Base-by-base conservation (phyloP, 257 asterid genomes). In the Handroanthus guayacan region DNA sequence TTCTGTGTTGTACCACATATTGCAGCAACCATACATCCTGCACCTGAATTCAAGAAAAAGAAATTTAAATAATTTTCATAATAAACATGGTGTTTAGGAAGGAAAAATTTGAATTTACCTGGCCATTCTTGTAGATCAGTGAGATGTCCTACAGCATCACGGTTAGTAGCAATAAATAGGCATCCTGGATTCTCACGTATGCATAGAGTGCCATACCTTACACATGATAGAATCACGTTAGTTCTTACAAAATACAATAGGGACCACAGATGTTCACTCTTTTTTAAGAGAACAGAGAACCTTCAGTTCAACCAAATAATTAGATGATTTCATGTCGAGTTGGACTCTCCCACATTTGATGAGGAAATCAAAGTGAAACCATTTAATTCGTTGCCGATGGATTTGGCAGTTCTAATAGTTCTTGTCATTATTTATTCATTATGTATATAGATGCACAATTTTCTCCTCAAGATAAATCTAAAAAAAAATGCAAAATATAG, bases 1-100 rank as follows among this genome's bases (percentile, higher is more conserved):
- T 78, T 90, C 87, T 90, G 83, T 56, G 97, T 89, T 65, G 99
- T 56, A 16, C 97, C 97, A 39, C 99, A 87, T 62, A 94, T 56
- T 80, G 97, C 99, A 77, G 89, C 96, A 80, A 94, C 97, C 97
- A 94, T 92, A 72, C 99, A 94, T 79, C 99, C 99, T 2, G 97
- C 99, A 45, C 98, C 98, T 91, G 89, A 71, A 81, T 47, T 65
- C 84, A 17, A 82, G 68, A 61, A 57, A 62, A 36, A 51, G 61
- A 6, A 58, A 25, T 25, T 25, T n/a, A 45, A 2, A 11, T 6
- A 1, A 5, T 60, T 62, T 43, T 17, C 45, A 8, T 36, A 7
- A 37, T 4, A 64, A 52, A 39, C 50, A 45, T 74, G 61, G 55
- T 47, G 38, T 66, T 4, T 16, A 20, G 17, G 74, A 37, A 44